Base-by-base conservation (phyloP, 805 yeast species). In the Candida quercuum region DNA sequence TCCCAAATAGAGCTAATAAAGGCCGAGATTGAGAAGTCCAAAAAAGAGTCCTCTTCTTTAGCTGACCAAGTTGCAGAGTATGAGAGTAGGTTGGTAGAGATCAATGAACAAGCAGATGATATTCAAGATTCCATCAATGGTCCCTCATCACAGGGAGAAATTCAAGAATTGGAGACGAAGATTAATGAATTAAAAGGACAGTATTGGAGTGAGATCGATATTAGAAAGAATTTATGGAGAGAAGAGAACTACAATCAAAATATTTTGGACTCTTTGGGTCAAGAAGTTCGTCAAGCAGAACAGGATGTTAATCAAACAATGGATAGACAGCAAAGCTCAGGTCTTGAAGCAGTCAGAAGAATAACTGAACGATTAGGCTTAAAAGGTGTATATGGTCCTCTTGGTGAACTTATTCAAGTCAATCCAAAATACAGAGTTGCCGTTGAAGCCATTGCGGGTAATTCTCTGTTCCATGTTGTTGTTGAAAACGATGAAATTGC, bases 401-500 rank as follows among this genome's bases (percentile, higher is more conserved):
- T 93, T 14, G 93, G 94, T 28, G 95, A 88, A 45, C 65, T 93
- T 23, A 82, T 93, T 36, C 72, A 72, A 39, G 91, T 86, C 4
- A 82, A 82, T 46, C 88, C 83, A 37, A 85, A 85, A 51, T 89
- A 86, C 54, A 81, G 81, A 52, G 72, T 79, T 1, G 95, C 97
- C 1, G 86, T 81, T 2, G 98, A 93, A 56, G 89, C 84, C 2
- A 74, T 87, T 33, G 97, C 95, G 17, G 97, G 97, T 1, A 79
- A 76, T 42, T 74, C 94, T 3, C 63, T 93, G 36, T 89, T 88
- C 52, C 86, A 91, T 56, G 78, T 91, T 22, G 93, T 93, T 18
- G 98, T 91, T 12, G 95, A 88, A 52, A 79, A 71, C 29, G 96
- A 91, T 43, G 78, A 73, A 36, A 86, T 95, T 3, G 98, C 97